Percentiles rank a stretch among this genome's conserved stretches.
Conservation (phyloP, 2,329 filamentous ascomycete genomes). For the Diplodia sapinea region DNA sequence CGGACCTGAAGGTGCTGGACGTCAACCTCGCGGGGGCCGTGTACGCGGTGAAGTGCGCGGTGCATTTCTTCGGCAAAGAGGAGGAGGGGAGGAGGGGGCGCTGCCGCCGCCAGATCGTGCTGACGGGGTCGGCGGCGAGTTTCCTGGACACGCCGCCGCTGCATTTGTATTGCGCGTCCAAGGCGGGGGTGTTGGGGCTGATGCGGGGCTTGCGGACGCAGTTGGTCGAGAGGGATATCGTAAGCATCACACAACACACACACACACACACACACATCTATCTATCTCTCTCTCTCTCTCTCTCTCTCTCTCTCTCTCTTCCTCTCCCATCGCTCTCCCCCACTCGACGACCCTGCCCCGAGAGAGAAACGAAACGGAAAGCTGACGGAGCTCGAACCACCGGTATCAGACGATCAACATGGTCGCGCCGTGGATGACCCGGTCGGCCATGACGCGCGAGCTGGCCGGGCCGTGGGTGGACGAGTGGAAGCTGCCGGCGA, state of each 20-base stretch:
- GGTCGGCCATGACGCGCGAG: constrained; percentile 17
- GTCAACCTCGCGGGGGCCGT: constrained; percentile 37
- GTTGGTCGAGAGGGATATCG: constrained; percentile 33
- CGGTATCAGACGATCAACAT: constrained; percentile 37
- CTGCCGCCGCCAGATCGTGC: constrained; percentile 33
- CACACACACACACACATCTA: too few relatives aligned
- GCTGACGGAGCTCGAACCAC: too few relatives aligned
- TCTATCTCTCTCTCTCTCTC: too few relatives aligned
- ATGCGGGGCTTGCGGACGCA: constrained; percentile 37
- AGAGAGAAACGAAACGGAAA: too few relatives aligned
- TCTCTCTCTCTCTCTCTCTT: too few relatives aligned
- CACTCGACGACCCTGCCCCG: too few relatives aligned
- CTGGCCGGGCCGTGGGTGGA: not conserved
- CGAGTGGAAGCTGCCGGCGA: constrained; percentile 34
- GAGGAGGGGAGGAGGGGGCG: constrained; percentile 32
- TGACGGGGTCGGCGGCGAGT: constrained; percentile 37
- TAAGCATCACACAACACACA: too few relatives aligned
- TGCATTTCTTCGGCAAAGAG: constrained; percentile 37
- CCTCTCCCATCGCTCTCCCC: too few relatives aligned
- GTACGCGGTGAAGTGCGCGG: constrained; percentile 37
- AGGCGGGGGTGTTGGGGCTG: constrained; percentile 38
- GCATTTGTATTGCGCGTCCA: constrained; percentile 37
- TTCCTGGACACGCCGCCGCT: constrained; percentile 37
- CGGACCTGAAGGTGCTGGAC: constrained; percentile 36
- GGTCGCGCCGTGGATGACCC: constrained; percentile 41